These are phyloP conservation scores for Ganoderma leucocontextum DNA, from an alignment of 1,284 basidiomycete species.

Conservation along the genomic window DNA sequence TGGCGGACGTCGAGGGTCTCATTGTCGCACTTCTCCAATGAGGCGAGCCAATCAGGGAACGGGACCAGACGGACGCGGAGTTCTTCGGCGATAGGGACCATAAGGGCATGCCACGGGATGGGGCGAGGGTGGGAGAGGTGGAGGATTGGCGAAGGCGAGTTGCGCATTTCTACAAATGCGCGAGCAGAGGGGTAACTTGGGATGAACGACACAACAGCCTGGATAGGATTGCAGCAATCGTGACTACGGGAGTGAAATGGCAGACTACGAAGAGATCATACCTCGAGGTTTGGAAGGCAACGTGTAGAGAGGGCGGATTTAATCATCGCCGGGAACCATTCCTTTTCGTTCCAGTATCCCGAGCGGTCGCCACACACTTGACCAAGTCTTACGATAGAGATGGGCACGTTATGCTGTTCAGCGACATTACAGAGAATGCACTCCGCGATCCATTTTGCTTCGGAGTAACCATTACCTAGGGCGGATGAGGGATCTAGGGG, in stretches of 20 bases:
- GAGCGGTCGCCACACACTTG: slow-evolving; percentile 49
- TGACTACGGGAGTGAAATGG: not conserved
- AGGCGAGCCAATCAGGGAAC: slow-evolving; percentile 29
- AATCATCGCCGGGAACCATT: slow-evolving; percentile 55
- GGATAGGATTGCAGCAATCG: not conserved
- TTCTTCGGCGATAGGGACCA: slow-evolving; percentile 28
- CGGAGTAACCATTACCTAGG: slow-evolving; percentile 46
- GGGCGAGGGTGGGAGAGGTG: slow-evolving; percentile 40
- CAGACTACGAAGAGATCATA: slow-evolving; percentile 16
- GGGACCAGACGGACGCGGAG: slow-evolving; percentile 33
- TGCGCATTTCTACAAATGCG: slow-evolving; percentile 34
- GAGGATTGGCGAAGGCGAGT: slow-evolving; percentile 24
- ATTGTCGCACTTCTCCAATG: slow-evolving; percentile 19
- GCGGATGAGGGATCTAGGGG: slow-evolving; percentile 35
- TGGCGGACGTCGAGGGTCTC: not conserved
- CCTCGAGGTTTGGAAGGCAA: slow-evolving; percentile 36
- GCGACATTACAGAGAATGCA: slow-evolving; percentile 33
- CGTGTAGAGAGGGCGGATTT: slow-evolving; percentile 40
- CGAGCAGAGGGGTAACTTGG: slow-evolving; percentile 33
- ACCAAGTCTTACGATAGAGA: slow-evolving; percentile 49
- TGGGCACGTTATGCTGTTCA: slow-evolving; percentile 34
- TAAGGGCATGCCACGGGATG: slow-evolving; percentile 28
- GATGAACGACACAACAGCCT: slow-evolving; percentile 35
- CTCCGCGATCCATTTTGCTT: slow-evolving; percentile 52
- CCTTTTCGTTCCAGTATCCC: slow-evolving; percentile 52